Evolutionary conservation across 2,329 filamentous ascomycete species (phyloP), one percentile per base, ranked within the genome.

Genomic region (Balansia obtecta): DNA sequence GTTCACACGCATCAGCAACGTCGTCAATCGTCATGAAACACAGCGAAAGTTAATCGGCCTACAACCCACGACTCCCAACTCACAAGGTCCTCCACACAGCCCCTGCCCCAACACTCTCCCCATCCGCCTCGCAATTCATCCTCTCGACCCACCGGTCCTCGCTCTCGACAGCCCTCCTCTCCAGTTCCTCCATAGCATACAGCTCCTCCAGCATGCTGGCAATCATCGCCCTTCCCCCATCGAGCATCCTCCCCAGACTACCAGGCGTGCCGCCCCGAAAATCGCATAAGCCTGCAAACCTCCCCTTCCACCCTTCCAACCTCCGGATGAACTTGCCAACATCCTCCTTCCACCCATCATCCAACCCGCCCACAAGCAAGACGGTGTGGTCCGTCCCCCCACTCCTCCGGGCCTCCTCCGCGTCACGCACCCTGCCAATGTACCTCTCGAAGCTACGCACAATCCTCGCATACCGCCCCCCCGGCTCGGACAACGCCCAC

Each of bases 191-290:
- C 82, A 86, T 85, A 52, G 74, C 53, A n/a, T 63, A 63, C 54
- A 86, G 65, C 67, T 85, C 82, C n/a, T 67, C 68, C 43, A 82
- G 63, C 80, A 85, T 85, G 37, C 73, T 77, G 45, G 67, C 60
- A 12, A 83, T 71, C 43, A 85, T 62, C 15, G 58, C 59, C 20
- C 68, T 62, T 50, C 73, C 77, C 2, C 68, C 71, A 7, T 61
- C 63, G 39, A 84, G 60, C 55, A 80, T 71, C 30, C 66, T 62
- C 20, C 59, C 66, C 50, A 83, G 58, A 52, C 71, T 76, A 52
- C 71, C 76, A 15, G 63, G 50, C 30, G 51, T 57, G 57, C n/a
- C 69, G 73, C 4, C 46, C 38, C 12, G 39, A 10, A 53, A 27
- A 41, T 56, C 46, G 27, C 54, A 52, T 2, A 83, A 58, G 27